Percentiles rank a stretch among this genome's conserved stretches.
Conservation (phyloP, 73 alveolate genomes). For the Paramecium tetraurelia region DNA sequence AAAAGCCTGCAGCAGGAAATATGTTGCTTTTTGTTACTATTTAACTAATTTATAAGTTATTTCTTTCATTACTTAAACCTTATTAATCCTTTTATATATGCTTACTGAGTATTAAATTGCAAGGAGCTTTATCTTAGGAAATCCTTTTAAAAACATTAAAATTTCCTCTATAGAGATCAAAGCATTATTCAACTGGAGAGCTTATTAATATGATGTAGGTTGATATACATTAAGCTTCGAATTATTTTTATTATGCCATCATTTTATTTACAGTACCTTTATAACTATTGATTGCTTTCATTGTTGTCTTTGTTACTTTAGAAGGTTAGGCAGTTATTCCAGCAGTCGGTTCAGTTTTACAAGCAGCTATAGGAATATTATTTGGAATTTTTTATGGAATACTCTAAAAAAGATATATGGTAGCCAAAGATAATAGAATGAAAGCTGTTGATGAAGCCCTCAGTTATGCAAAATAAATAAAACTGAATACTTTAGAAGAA, state of each 20-base stretch:
- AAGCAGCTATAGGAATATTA: background rate
- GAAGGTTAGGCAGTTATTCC: background rate
- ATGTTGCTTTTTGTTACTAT: background rate
- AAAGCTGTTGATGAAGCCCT: slow-evolving; percentile 20
- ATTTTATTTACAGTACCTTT: background rate
- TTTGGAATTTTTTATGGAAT: background rate
- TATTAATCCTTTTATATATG: background rate
- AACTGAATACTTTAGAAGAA: background rate
- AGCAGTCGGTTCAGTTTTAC: background rate
- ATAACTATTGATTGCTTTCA: background rate
- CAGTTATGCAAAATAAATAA: background rate
- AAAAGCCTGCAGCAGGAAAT: background rate
- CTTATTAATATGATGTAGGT: background rate
- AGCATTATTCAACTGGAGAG: slow-evolving; percentile 2
- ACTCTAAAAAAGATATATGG: background rate
- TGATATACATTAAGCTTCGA: background rate
- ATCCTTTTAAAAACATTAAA: background rate
- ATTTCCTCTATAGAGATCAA: background rate
- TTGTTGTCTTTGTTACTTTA: background rate
- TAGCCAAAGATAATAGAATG: background rate
- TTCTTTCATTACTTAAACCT: background rate
- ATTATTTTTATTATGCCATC: background rate
- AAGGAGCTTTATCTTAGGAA: slow-evolving; percentile 1
- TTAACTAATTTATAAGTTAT: background rate
- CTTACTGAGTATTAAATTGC: background rate